Conservation (phyloP, 345 rosid genomes). For the Kandelia obovata region DNA sequence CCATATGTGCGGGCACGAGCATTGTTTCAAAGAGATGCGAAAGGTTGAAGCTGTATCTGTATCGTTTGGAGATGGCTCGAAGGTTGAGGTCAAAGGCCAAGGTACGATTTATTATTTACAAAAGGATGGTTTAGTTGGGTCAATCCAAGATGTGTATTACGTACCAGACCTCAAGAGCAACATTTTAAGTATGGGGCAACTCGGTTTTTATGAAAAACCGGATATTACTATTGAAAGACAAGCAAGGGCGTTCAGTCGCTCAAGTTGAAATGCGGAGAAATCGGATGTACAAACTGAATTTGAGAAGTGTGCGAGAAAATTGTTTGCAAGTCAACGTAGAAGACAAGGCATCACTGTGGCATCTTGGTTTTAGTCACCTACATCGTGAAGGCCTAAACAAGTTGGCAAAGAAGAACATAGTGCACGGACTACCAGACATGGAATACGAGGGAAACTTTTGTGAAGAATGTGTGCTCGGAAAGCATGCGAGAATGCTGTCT, state of each 20-base stretch:
- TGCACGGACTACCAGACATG: neutral
- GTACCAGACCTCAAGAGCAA: constrained; percentile 1
- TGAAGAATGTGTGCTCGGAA: neutral
- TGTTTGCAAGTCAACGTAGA: constrained; percentile 9
- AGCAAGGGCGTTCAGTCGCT: neutral
- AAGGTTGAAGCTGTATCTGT: neutral
- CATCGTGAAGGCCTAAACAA: neutral
- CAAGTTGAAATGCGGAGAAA: constrained; percentile 3
- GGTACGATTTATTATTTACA: neutral
- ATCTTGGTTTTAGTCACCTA: neutral
- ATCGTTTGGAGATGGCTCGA: constrained; percentile 14
- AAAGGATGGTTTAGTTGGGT: neutral
- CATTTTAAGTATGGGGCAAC: neutral
- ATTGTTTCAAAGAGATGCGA: constrained; percentile 1
- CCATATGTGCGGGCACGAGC: neutral
- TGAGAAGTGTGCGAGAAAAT: constrained; percentile 8
- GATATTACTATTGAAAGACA: neutral
- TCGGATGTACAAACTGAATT: constrained; percentile 13
- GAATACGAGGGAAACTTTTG: neutral
- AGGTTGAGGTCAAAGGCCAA: constrained; percentile 6
- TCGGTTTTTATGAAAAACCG: neutral
- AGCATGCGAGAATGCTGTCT: neutral
- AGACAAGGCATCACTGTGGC: constrained; percentile 4
- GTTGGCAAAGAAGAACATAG: neutral
- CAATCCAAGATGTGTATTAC: neutral